Evolutionary conservation across 2,329 filamentous ascomycete genomes (phyloP).

Genomic region (Cladophialophora immunda): DNA sequence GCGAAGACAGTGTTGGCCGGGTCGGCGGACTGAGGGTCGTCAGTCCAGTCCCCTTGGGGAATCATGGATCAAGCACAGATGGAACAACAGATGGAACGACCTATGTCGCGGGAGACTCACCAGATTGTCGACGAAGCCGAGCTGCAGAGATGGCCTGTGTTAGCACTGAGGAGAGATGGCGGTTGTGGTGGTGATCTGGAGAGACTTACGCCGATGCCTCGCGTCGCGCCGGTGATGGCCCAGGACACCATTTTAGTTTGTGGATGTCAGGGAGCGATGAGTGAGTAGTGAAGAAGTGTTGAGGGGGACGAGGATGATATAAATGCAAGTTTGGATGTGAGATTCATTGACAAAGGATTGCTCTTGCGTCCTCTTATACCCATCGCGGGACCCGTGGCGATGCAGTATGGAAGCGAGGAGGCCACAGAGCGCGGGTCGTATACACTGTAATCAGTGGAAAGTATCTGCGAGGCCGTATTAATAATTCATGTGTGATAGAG

Average conservation of each 20-base stretch:
- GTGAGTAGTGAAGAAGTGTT: slow-evolving; percentile 12
- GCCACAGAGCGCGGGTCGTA: slow-evolving; percentile 12
- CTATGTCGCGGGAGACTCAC: background rate
- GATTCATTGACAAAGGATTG: background rate
- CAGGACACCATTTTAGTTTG: slow-evolving; percentile 34
- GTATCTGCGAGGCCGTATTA: slow-evolving; percentile 30
- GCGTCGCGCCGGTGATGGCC: slow-evolving; percentile 34
- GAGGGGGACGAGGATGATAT: background rate
- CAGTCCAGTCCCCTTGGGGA: too few species aligned
- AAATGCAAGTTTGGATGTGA: background rate
- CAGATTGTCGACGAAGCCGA: background rate
- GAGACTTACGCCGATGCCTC: slow-evolving; percentile 37
- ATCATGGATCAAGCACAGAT: too few species aligned
- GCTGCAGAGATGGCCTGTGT: slow-evolving; percentile 20
- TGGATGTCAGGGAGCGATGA: slow-evolving; percentile 23
- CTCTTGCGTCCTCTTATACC: background rate
- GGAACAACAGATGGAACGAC: too few species aligned
- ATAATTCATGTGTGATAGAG: slow-evolving; percentile 29
- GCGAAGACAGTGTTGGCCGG: slow-evolving; percentile 50
- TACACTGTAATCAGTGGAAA: slow-evolving; percentile 33
- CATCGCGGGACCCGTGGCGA: background rate
- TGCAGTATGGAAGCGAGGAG: background rate
- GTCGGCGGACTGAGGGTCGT: slow-evolving; percentile 38
- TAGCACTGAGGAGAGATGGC: slow-evolving; percentile 25
- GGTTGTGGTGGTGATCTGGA: slow-evolving; percentile 23